phyloP scores from a whole-genome alignment of 495 filamentous ascomycete genomes.

The Podospora pseudocomata region DNA sequence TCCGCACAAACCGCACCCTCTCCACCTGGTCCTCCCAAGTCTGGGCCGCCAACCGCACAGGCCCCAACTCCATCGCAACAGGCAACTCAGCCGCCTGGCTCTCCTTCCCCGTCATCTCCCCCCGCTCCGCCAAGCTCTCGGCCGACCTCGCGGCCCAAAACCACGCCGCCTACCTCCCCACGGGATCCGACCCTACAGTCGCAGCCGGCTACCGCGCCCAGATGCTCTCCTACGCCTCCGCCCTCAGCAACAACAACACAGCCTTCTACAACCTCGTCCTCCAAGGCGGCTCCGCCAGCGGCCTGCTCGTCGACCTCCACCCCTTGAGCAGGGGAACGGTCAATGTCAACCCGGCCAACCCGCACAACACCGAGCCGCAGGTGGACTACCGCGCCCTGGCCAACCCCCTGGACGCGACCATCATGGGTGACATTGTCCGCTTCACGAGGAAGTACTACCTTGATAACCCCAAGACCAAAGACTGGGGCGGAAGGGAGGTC shows the following conservation, averaged over 20 bases:
- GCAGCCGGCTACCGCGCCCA: constrained; percentile 47
- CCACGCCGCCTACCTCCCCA: constrained; percentile 36
- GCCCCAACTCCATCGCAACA: constrained; percentile 43
- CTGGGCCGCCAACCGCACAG: constrained; percentile 40
- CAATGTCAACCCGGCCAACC: constrained; percentile 40
- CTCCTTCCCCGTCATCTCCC: constrained; percentile 43
- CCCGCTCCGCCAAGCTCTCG: constrained; percentile 34
- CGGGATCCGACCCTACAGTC: constrained; percentile 36
- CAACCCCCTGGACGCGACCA: constrained; percentile 46
- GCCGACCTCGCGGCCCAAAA: constrained; percentile 34
- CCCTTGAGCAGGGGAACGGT: constrained; percentile 47
- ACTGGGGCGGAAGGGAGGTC: constrained; percentile 26
- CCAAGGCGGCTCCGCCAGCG: constrained; percentile 31
- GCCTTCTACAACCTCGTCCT: constrained; percentile 45
- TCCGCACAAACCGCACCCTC: constrained; percentile 40
- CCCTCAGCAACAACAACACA: constrained; percentile 36
- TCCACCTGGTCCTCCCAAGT: constrained; percentile 32
- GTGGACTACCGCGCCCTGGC: constrained; percentile 48
- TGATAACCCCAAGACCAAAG: constrained; percentile 31
- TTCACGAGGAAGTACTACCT: constrained; percentile 40
- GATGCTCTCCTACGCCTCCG: constrained; percentile 40
- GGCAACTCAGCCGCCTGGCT: constrained; percentile 46
- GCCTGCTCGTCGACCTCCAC: constrained; percentile 41
- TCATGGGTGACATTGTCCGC: constrained; percentile 42
- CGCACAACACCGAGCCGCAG: constrained; percentile 35